Evolutionary conservation across 306 rosid genomes (phyloP).

Genomic region (Casuarina cunninghamiana): DNA sequence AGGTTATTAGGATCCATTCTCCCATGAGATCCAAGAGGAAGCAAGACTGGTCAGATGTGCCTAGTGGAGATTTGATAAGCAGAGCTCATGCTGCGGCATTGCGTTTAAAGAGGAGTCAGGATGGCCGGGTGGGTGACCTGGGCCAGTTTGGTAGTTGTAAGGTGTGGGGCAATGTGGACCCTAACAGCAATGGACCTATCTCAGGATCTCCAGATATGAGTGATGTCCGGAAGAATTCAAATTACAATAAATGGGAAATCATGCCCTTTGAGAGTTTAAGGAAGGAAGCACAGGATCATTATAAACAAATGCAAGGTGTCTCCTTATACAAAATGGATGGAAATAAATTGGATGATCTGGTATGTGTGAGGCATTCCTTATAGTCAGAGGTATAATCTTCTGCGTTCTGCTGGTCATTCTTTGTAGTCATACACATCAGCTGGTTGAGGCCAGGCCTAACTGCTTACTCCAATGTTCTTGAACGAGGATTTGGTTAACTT

Average conservation of each 20-base stretch:
- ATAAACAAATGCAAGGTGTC: conserved; percentile 77
- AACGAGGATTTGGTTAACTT: conserved; percentile 1
- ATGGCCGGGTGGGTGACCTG: conserved; percentile 41
- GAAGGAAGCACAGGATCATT: conserved; percentile 73
- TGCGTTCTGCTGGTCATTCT: conserved; percentile 18
- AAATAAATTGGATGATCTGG: conserved; percentile 91
- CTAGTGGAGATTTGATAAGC: conserved; percentile 65
- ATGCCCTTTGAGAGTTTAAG: conserved; percentile 77
- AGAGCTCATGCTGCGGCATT: conserved; percentile 86
- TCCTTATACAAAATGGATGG: conserved; percentile 96
- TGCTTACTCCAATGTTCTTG: background rate
- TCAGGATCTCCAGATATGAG: conserved; percentile 94
- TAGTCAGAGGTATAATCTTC: conserved; percentile 42
- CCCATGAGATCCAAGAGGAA: conserved; percentile 90
- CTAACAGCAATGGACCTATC: conserved; percentile 62
- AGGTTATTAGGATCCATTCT: conserved; percentile 95
- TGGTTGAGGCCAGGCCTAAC: conserved; percentile 16
- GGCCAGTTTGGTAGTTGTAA: conserved; percentile 92
- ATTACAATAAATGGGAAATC: conserved; percentile 87
- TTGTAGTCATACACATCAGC: conserved; percentile 20
- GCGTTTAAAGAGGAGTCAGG: conserved; percentile 52
- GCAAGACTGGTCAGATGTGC: conserved; percentile 94
- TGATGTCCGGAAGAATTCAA: conserved; percentile 64
- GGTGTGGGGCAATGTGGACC: conserved; percentile 78
- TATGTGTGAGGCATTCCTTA: conserved; percentile 80